phyloP scores from a whole-genome alignment of 331 rosid species.

The Phaseolus coccineus region DNA sequence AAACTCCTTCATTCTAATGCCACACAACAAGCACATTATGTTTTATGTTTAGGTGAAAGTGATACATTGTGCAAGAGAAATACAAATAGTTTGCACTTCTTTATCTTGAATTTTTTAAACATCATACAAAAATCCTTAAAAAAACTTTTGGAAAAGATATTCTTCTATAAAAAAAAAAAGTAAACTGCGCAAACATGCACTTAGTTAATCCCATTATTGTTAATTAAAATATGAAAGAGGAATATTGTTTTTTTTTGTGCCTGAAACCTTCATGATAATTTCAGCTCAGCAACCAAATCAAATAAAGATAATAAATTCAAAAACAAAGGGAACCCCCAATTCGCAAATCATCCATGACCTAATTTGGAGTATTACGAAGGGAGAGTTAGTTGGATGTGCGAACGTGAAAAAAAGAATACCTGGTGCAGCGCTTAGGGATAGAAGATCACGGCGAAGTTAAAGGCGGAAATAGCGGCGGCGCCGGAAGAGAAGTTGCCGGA shows the following conservation, averaged over 20 bases:
- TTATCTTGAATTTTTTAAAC: too few species aligned
- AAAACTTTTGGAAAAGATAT: neutral
- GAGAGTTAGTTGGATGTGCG: neutral
- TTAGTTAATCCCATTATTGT: neutral
- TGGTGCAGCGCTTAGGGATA: neutral
- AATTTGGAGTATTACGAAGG: neutral
- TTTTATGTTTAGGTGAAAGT: neutral
- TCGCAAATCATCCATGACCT: neutral
- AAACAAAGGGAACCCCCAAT: slow-evolving; percentile 9
- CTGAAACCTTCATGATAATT: slow-evolving; percentile 26
- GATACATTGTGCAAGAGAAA: neutral
- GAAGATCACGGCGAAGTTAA: neutral
- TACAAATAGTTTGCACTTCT: neutral
- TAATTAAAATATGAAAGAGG: neutral
- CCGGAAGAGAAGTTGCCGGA: slow-evolving; percentile 21
- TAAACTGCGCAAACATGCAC: neutral
- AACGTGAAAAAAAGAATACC: slow-evolving; percentile 35
- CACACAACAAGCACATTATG: neutral
- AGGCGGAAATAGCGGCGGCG: neutral
- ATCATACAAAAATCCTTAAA: too few species aligned
- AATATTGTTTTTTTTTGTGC: neutral
- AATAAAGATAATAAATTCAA: neutral
- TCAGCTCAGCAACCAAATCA: slow-evolving; percentile 41
- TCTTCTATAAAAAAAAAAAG: neutral
- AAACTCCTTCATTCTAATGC: slow-evolving; percentile 13